Percentiles rank a stretch among this genome's conserved stretches.
Evolutionary conservation across 495 filamentous ascomycete species (phyloP).

Genomic region (Penicillium coprophilum): DNA sequence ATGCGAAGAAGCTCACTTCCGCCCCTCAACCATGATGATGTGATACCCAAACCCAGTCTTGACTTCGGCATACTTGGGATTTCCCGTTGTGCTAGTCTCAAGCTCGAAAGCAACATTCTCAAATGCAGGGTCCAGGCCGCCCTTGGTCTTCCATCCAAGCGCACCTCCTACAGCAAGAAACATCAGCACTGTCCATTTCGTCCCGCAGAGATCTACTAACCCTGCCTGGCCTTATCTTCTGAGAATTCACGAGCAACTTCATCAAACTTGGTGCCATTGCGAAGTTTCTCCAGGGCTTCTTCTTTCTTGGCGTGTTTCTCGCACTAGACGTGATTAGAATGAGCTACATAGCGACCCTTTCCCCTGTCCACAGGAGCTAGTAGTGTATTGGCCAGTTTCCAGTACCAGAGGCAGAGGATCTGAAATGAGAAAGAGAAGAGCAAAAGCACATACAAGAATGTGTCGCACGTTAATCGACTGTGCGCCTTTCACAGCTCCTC

Average conservation of each 20-base stretch:
- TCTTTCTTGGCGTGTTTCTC: constrained; percentile 88
- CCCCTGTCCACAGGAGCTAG: not conserved
- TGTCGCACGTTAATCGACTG: constrained; percentile 83
- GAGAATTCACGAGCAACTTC: constrained; percentile 84
- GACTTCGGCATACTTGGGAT: constrained; percentile 72
- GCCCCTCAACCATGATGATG: constrained; percentile 83
- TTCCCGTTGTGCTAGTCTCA: constrained; percentile 71
- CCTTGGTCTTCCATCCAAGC: constrained; percentile 81
- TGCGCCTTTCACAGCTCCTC: constrained; percentile 63
- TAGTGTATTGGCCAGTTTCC: not conserved
- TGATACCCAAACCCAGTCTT: constrained; percentile 92
- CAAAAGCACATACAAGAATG: constrained; percentile 63
- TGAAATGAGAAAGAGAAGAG: constrained; percentile 1
- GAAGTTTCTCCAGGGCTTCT: constrained; percentile 76
- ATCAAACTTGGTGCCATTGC: constrained; percentile 78
- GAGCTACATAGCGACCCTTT: not conserved
- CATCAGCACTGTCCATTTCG: constrained; percentile 1
- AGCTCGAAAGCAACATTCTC: constrained; percentile 80
- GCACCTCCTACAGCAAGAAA: constrained; percentile 60
- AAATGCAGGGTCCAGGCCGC: constrained; percentile 69
- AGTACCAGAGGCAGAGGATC: not conserved
- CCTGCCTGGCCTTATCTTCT: constrained; percentile 85
- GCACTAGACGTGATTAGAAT: constrained; percentile 52
- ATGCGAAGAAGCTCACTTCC: constrained; percentile 48
- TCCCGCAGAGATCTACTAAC: constrained; percentile 40